These are phyloP conservation scores for Lentinus tigrinus DNA, from an alignment of 768 basidiomycete genomes.

Conservation along the genomic window DNA sequence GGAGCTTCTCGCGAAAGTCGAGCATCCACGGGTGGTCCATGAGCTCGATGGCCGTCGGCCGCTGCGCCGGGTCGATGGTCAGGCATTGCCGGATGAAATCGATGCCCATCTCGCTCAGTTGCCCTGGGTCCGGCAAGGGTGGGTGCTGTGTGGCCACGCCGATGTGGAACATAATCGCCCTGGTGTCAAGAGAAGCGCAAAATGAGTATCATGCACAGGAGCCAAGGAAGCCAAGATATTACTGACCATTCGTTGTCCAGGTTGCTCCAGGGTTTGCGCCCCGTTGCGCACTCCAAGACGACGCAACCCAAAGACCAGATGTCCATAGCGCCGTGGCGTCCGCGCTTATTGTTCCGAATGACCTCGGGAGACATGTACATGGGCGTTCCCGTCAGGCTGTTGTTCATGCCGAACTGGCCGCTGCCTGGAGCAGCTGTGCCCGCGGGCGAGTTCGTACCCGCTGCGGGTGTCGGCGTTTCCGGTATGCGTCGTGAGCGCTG, in stretches of 20 bases:
- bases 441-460: constrained; percentile 29
- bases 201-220: background rate
- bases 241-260: constrained; percentile 97
- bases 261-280: constrained; percentile 97
- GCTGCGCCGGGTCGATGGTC: constrained; percentile 77
- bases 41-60: constrained; percentile 84
- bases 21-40: constrained; percentile 90
- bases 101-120: constrained; percentile 87
- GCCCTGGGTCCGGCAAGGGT: constrained; percentile 86
- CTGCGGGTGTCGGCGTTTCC: constrained; percentile 36
- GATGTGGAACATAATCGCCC: constrained; percentile 99
- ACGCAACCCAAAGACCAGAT: constrained; percentile 98
- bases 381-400: constrained; percentile 93
- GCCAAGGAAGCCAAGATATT: background rate
- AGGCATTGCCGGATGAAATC: constrained; percentile 92
- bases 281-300: constrained; percentile 95
- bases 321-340: constrained; percentile 94
- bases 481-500: constrained; percentile 57
- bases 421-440: constrained; percentile 34
- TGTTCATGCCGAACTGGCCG: constrained; percentile 50
- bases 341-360: constrained; percentile 89
- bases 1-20: constrained; percentile 70
- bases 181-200: constrained; percentile 29
- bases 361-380: constrained; percentile 99
- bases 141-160: constrained; percentile 97